phyloP scores from a whole-genome alignment of 306 rosid species.

The Fragaria vesca region DNA sequence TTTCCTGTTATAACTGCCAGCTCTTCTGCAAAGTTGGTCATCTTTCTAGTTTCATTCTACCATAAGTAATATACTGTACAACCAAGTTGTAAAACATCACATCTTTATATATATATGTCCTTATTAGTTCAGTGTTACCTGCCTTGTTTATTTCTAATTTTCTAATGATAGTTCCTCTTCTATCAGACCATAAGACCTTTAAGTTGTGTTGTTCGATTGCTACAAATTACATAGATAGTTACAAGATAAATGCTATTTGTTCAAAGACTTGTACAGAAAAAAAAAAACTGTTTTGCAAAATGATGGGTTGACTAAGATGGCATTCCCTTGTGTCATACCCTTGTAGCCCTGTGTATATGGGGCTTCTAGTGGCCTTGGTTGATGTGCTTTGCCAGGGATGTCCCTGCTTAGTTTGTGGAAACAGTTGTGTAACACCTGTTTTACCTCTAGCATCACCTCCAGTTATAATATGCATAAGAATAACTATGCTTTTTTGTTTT shows the following conservation, averaged over 20 bases:
- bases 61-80: conserved; percentile 11
- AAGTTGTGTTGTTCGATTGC: conserved; percentile 19
- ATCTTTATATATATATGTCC: not conserved
- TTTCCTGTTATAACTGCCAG: not conserved
- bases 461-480: conserved; percentile 5
- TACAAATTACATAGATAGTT: conserved; percentile 29
- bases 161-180: conserved; percentile 22
- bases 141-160: conserved; percentile 24
- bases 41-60: conserved; percentile 13
- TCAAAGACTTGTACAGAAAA: not conserved
- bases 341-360: not conserved
- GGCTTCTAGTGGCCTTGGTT: not conserved
- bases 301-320: conserved; percentile 7
- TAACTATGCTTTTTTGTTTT: conserved; percentile 7
- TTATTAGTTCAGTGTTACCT: conserved; percentile 12
- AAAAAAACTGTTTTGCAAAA: not conserved
- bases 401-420: not conserved
- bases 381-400: not conserved
- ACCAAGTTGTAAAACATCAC: conserved; percentile 7
- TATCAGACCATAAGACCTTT: conserved; percentile 24
- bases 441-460: conserved; percentile 3
- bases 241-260: conserved; percentile 6
- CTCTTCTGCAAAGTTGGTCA: not conserved
- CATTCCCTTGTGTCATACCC: not conserved
- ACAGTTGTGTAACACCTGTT: not conserved